Evolutionary conservation across 2,329 filamentous ascomycete species (phyloP), one percentile per base, ranked within the genome.

Genomic region (Setomelanomma holmii): DNA sequence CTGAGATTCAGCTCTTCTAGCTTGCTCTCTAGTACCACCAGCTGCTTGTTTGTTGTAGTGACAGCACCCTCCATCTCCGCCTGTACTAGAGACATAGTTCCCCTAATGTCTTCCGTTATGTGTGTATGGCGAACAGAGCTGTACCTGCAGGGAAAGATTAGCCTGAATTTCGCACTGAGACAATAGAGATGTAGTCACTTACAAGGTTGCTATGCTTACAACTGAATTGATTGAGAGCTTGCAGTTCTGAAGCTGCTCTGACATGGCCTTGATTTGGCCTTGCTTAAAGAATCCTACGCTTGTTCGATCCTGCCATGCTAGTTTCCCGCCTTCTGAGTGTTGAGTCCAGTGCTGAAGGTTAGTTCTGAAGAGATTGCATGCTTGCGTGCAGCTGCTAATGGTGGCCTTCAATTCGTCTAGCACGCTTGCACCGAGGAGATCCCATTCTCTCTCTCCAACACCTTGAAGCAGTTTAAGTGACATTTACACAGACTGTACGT

Each of bases 231-330:
- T 64, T 17, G 66, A 60, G 41, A 68, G 53, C 58, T 70, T 71
- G 51, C 67, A 73, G 55, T 53, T 67, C 53, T 66, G 61, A 55
- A 74, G 67, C 60, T 73, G 68, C 53, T 70, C 64, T 21, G 68
- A 72, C 54, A 72, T 72, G 36, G 70, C 65, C 56, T 68, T 72
- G 17, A 69, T 56, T n/a, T 72, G 56, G 39, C 58, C 54, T 56
- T 74, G 53, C 63, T 69, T 74, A 53, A 74, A 67, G 60, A 74
- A 66, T 52, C 72, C 71, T 20, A 74, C 66, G 45, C 57, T 73
- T 57, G 64, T 61, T 58, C 65, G 61, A 54, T 73, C 71, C 52
- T 55, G 61, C 65, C 58, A 72, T 49, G 64, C 51, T 21, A 75
- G 56, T 45, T 63, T 73, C 40, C 68, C 63, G 49, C 68, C 64